Conservation (phyloP, 148 eudicot genomes). For the Rhododendron molle region DNA sequence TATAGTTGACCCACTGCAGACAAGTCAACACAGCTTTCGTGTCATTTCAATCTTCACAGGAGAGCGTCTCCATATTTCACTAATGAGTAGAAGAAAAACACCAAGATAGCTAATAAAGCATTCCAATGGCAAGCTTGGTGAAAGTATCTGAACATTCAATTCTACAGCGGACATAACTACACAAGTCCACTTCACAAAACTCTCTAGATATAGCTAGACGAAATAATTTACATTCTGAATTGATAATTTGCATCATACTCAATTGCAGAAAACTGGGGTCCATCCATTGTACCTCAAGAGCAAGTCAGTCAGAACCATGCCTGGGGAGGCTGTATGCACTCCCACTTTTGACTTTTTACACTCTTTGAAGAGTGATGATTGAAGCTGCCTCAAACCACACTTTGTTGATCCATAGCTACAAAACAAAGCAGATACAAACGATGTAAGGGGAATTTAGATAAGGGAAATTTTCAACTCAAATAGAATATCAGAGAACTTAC, state of each 20-base stretch:
- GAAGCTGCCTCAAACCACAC: conserved; percentile 95
- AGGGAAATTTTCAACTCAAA: neutral
- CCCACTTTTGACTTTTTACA: conserved; percentile 65
- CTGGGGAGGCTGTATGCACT: conserved; percentile 97
- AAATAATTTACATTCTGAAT: neutral
- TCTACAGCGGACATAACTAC: neutral
- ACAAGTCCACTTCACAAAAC: neutral
- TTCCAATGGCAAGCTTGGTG: neutral
- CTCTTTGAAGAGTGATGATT: conserved; percentile 84
- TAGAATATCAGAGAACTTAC: conserved; percentile 37
- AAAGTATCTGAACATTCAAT: neutral
- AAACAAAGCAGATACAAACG: conserved; percentile 15
- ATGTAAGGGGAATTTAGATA: neutral
- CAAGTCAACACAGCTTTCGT: neutral
- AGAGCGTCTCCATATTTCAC: neutral
- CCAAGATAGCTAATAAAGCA: neutral
- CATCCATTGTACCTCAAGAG: conserved; percentile 56
- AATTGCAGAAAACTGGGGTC: neutral
- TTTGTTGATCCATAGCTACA: conserved; percentile 96
- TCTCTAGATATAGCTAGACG: neutral
- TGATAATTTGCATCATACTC: neutral
- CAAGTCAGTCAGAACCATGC: conserved; percentile 96
- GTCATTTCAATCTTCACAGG: neutral
- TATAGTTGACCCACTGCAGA: conserved; percentile 85
- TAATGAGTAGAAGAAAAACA: neutral